Percentiles rank a stretch among this genome's conserved stretches.
phyloP scores from a whole-genome alignment of 169 alveolate species.

The Plasmodium inui region DNA sequence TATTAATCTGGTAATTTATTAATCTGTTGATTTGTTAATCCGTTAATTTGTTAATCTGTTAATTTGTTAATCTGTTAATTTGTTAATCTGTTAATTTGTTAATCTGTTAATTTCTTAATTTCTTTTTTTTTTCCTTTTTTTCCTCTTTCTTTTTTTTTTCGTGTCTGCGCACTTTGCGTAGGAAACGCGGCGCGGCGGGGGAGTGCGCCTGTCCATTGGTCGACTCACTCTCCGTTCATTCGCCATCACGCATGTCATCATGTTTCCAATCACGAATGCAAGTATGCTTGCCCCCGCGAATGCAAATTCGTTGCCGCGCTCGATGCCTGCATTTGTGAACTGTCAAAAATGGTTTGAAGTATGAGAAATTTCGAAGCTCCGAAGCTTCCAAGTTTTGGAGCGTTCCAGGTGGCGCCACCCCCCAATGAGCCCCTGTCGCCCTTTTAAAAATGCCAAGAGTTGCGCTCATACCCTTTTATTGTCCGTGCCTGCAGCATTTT shows the following conservation, averaged over 20 bases:
- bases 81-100: no score
- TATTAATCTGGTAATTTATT: no score
- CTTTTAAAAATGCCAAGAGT: background rate
- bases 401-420: background rate
- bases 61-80: no score
- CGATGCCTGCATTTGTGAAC: background rate
- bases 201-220: background rate
- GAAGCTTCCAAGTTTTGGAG: no score
- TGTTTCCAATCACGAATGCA: no score
- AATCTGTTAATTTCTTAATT: no score
- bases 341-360: background rate
- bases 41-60: no score
- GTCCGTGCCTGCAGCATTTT: background rate
- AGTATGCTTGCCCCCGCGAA: background rate
- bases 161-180: background rate
- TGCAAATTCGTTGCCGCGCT: background rate
- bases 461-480: background rate
- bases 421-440: background rate
- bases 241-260: no score
- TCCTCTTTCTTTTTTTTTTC: background rate
- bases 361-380: background rate
- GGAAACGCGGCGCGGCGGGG: background rate
- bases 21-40: no score
- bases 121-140: no score
- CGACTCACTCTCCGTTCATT: background rate